Percentiles rank a stretch among this genome's conserved stretches.
These are phyloP conservation scores for Tulasnella sp. DNA, from an alignment of 768 basidiomycete genomes.

Conservation along the genomic window DNA sequence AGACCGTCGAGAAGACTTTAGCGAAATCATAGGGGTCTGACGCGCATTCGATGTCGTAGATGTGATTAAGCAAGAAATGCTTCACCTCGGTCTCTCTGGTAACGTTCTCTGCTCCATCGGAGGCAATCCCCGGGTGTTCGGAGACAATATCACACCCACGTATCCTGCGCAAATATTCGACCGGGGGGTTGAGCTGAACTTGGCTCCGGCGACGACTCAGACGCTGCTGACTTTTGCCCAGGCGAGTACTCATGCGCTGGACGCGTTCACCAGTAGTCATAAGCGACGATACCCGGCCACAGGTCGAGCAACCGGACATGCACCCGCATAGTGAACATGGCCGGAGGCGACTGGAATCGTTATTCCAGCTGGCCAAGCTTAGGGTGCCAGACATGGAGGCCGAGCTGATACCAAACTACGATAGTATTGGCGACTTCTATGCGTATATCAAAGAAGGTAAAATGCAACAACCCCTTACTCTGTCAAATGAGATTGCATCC, in stretches of 20 bases:
- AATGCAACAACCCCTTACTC: neutral
- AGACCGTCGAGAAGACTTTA: too few species aligned
- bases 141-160: neutral
- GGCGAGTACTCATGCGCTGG: too few species aligned
- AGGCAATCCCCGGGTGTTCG: neutral
- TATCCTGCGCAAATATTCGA: constrained; percentile 4
- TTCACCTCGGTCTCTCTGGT: neutral
- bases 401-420: neutral
- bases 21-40: too few species aligned
- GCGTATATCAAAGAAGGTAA: neutral
- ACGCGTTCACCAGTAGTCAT: too few species aligned
- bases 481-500: neutral
- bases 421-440: neutral
- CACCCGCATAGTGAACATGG: too few species aligned
- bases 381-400: neutral
- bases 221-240: neutral
- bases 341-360: too few species aligned
- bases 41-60: too few species aligned
- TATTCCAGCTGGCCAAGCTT: too few species aligned
- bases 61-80: constrained; percentile 4
- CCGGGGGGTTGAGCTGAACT: neutral
- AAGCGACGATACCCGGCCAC: too few species aligned
- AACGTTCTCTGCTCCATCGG: constrained; percentile 5
- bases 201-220: neutral
- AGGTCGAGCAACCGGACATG: neutral